Evolutionary conservation across 2,329 filamentous ascomycete genomes (phyloP).

Genomic region (Chaetomium sp.): DNA sequence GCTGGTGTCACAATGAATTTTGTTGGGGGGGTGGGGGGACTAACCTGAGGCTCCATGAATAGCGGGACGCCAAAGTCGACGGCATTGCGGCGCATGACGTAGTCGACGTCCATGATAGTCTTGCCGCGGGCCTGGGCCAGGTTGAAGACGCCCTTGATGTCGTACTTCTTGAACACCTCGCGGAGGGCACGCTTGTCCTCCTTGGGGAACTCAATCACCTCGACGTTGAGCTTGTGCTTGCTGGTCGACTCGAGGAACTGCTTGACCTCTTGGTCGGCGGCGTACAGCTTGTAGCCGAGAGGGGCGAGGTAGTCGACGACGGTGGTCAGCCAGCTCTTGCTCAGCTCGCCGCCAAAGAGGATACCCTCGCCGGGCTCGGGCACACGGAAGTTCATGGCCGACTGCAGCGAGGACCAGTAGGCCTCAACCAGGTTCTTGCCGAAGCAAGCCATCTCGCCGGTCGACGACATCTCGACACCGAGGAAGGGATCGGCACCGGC

Average conservation of each 20-base stretch:
- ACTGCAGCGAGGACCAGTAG: conserved; percentile 96
- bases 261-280: conserved; percentile 81
- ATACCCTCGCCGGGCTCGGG: conserved; percentile 94
- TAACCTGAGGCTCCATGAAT: conserved; percentile 97
- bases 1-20: conserved; percentile 37
- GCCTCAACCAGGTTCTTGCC: conserved; percentile 94
- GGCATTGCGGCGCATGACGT: conserved; percentile 97
- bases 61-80: conserved; percentile 97
- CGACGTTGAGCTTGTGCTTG: conserved; percentile 70
- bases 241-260: conserved; percentile 72
- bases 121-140: conserved; percentile 81
- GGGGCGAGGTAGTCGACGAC: conserved; percentile 87
- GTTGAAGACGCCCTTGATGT: conserved; percentile 96
- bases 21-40: conserved; percentile 37
- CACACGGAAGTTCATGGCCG: conserved; percentile 98
- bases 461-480: conserved; percentile 95
- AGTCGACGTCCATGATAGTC: conserved; percentile 88
- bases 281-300: conserved; percentile 92
- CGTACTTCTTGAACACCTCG: conserved; percentile 95
- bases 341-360: conserved; percentile 84
- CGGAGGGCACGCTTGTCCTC: conserved; percentile 92
- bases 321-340: conserved; percentile 69
- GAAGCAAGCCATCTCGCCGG: conserved; percentile 98
- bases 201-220: conserved; percentile 96
- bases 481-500: conserved; percentile 97